These are phyloP conservation scores for Schizochytrium sp. DNA, from an alignment of 108 stramenopile species.

Conservation along the genomic window DNA sequence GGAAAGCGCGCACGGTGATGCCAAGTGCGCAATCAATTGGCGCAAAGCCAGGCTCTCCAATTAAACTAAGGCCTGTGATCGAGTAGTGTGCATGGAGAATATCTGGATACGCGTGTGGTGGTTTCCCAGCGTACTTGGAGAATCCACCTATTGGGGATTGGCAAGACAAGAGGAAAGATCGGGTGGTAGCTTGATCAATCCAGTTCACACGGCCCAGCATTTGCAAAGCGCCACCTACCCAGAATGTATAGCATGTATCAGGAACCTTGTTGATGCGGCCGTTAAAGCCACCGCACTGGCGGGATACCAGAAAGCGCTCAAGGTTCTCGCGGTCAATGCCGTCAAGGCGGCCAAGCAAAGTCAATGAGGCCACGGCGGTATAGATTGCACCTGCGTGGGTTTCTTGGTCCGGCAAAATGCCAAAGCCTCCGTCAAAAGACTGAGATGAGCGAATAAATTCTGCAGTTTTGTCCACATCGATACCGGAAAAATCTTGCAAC, in stretches of 20 bases:
- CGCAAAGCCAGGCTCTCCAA: conserved; percentile 29
- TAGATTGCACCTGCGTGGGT: conserved; percentile 70
- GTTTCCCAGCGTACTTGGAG: conserved; percentile 66
- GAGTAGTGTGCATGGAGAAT: conserved; percentile 73
- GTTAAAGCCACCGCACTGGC: conserved; percentile 65
- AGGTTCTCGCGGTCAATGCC: not conserved
- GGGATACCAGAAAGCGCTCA: conserved; percentile 10
- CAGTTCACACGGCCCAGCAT: conserved; percentile 62
- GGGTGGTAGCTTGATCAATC: conserved; percentile 63
- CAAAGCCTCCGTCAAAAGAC: conserved; percentile 71
- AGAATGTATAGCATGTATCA: conserved; percentile 74
- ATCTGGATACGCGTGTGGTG: conserved; percentile 64
- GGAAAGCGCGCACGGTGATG: conserved; percentile 23
- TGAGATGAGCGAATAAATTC: conserved; percentile 62
- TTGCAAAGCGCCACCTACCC: conserved; percentile 72
- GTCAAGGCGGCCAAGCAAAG: conserved; percentile 66
- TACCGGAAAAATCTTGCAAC: conserved; percentile 63
- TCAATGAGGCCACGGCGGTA: conserved; percentile 69
- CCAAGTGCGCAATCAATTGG: not conserved
- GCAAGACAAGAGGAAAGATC: conserved; percentile 66
- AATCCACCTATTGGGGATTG: conserved; percentile 70
- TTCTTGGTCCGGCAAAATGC: conserved; percentile 67
- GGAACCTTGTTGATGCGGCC: conserved; percentile 71
- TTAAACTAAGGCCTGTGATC: conserved; percentile 67
- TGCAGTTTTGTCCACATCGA: conserved; percentile 44